Percentiles rank a stretch among this genome's conserved stretches.
These are phyloP conservation scores for Scalesia atractyloides DNA, from an alignment of 129 eudicot species.

Conservation along the genomic window DNA sequence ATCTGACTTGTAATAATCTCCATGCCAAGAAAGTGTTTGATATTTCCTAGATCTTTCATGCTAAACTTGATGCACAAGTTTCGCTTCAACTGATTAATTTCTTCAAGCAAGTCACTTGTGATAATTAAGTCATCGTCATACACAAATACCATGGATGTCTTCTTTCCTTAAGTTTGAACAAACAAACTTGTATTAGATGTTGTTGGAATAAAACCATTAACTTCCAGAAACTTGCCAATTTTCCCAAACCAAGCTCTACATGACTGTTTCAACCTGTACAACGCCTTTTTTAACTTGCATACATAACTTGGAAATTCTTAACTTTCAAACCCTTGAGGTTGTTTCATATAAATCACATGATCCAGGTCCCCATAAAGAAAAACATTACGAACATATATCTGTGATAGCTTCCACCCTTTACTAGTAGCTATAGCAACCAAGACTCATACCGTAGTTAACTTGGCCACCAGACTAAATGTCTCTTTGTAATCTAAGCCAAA, in stretches of 20 bases:
- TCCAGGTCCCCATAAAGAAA: too few species aligned
- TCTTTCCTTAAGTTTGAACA: background rate
- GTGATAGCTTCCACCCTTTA: background rate
- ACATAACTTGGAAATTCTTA: background rate
- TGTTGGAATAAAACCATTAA: background rate
- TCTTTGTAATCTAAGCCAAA: background rate
- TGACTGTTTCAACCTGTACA: background rate
- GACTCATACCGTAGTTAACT: background rate
- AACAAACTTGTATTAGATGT: background rate
- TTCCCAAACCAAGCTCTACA: background rate
- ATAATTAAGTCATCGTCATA: background rate
- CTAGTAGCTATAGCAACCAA: background rate
- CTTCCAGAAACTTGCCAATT: background rate
- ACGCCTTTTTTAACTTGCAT: background rate
- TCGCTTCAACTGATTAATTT: background rate
- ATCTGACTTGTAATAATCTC: too few species aligned
- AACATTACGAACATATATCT: background rate
- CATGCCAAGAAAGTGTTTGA: too few species aligned
- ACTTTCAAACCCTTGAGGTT: background rate
- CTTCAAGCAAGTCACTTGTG: background rate
- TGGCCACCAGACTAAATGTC: background rate
- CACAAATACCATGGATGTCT: background rate
- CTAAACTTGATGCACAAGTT: background rate
- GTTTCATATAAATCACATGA: too few species aligned
- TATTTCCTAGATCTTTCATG: too few species aligned